Evolutionary conservation across 305 asterid genomes (phyloP), one percentile per base, ranked within the genome.

Genomic region (Solanum hybrid): DNA sequence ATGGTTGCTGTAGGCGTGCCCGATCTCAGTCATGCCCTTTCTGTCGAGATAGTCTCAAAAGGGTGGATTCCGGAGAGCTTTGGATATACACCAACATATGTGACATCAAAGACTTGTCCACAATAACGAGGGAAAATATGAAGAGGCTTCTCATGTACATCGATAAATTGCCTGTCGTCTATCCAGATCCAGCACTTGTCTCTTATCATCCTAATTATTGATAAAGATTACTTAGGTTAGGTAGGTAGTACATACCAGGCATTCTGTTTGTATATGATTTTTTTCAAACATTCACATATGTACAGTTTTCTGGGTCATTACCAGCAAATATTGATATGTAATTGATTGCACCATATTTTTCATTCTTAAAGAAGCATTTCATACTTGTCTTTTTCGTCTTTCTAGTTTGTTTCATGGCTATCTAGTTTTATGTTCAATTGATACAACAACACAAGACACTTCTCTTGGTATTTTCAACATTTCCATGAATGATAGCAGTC

Each of bases 11-110:
- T 88, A 93, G 94, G 94, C 91, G 90, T 71, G 89, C 91, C 56
- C 89, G 93, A 64, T 93, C 94, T 6, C 92, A 92, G 81, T 93
- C 94, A 4, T 93, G 94, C 91, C 94, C 94, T 60, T 93, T 93
- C 93, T 93, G 94, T 42, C 91, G 94, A 77, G 92, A 93, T 60
- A 86, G 92, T 87, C 91, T 92, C 37, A 92, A 91, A 84, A 90
- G 92, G 77, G 92, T 90, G 45, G 71, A 91, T 75, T 91, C 94
- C 10, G 91, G 91, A 13, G 94, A 93, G 51, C 93, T 93, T 14
- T 93, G 95, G 95, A 91, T 93, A 22, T 93, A 90, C 88, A 91
- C 93, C 15, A 88, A 92, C 90, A 88, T 79, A 29, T 78, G 86
- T 6, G 95, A 93, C 14, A 86, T 93, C 80, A 35, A 91, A 2